Percentiles rank a stretch among this genome's conserved stretches.
phyloP scores from a whole-genome alignment of 2,329 filamentous ascomycete species.

The Venturia oleaginea region DNA sequence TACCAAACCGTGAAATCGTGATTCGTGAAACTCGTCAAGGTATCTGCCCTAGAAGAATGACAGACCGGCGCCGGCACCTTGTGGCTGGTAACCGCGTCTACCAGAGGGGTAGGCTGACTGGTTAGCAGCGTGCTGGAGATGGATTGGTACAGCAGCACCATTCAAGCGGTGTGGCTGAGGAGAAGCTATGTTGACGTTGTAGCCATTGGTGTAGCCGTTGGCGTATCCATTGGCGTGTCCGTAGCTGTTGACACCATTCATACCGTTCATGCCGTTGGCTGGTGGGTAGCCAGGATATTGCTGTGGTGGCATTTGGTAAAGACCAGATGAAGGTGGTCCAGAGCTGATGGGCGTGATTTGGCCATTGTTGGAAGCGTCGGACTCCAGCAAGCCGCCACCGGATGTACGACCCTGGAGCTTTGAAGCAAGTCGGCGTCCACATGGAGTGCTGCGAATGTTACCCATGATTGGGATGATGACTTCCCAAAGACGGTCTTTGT shows the following conservation, averaged over 20 bases:
- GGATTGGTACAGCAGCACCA: slow-evolving; percentile 12
- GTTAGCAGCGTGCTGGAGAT: slow-evolving; percentile 13
- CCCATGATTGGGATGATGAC: slow-evolving; percentile 77
- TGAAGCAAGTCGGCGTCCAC: slow-evolving; percentile 85
- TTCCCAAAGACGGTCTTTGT: slow-evolving; percentile 70
- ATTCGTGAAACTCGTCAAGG: not conserved
- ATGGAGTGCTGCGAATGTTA: slow-evolving; percentile 79
- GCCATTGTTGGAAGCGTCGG: slow-evolving; percentile 24
- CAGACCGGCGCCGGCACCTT: not conserved
- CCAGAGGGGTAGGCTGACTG: slow-evolving; percentile 4
- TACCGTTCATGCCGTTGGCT: slow-evolving; percentile 1
- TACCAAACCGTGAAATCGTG: slow-evolving; percentile 1
- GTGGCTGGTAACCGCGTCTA: slow-evolving; percentile 1
- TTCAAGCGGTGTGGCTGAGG: slow-evolving; percentile 15
- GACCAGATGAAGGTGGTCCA: slow-evolving; percentile 21
- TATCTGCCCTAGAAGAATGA: not conserved
- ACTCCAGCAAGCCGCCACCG: slow-evolving; percentile 20
- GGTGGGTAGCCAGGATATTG: not conserved
- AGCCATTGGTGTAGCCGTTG: slow-evolving; percentile 8
- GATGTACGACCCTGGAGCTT: slow-evolving; percentile 57
- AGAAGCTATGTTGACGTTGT: slow-evolving; percentile 11
- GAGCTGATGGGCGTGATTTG: slow-evolving; percentile 32
- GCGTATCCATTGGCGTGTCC: slow-evolving; percentile 6
- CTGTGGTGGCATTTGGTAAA: slow-evolving; percentile 16
- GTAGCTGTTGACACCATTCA: slow-evolving; percentile 2